Conservation (phyloP, 495 filamentous ascomycete species). For the Talaromyces wortmannii region DNA sequence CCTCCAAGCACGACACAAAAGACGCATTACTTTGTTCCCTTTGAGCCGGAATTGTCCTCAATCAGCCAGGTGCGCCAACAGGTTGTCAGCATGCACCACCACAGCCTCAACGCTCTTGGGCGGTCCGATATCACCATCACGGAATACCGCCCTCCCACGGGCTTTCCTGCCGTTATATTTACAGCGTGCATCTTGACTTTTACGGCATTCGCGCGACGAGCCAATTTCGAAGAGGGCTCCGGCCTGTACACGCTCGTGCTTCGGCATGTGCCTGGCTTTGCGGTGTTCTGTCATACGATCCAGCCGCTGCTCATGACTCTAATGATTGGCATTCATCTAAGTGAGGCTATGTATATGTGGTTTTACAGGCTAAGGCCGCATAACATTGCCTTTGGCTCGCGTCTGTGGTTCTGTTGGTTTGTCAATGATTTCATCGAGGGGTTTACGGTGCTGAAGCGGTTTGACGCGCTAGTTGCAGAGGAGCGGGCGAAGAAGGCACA, state of each 20-base stretch:
- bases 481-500: constrained; percentile 36
- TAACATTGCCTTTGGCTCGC: constrained; percentile 41
- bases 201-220: constrained; percentile 33
- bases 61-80: constrained; percentile 55
- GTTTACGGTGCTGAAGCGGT: constrained; percentile 40
- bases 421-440: constrained; percentile 55
- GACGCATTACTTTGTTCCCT: constrained; percentile 47
- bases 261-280: constrained; percentile 37
- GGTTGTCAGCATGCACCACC: constrained; percentile 61
- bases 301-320: constrained; percentile 36
- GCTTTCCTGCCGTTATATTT: constrained; percentile 34
- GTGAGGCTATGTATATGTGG: constrained; percentile 46
- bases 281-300: constrained; percentile 39
- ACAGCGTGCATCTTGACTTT: constrained; percentile 34
- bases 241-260: constrained; percentile 39
- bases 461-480: constrained; percentile 48
- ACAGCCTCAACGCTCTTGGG: constrained; percentile 44
- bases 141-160: constrained; percentile 42
- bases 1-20: constrained; percentile 16
- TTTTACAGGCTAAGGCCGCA: constrained; percentile 45
- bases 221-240: constrained; percentile 51
- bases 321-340: constrained; percentile 45
- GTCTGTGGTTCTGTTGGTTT: constrained; percentile 59
- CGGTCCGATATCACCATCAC: constrained; percentile 50
- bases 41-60: constrained; percentile 55